Evolutionary conservation across 441 rosid species (phyloP).

Genomic region (Jatropha podagrica): DNA sequence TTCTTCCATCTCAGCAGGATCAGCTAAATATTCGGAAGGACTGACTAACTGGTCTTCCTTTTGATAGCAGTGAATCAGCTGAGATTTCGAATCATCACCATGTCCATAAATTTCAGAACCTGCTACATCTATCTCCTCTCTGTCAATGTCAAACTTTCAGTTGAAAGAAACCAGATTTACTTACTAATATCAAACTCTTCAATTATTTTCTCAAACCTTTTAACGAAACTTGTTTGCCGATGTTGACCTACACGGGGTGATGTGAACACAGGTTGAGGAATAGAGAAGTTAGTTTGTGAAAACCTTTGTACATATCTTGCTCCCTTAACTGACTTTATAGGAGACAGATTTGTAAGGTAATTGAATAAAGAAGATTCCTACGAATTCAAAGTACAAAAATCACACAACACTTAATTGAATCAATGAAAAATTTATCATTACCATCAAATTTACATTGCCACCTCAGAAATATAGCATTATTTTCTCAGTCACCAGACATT

Average conservation of each 20-base stretch:
- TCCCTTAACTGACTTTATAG: slow-evolving; percentile 31
- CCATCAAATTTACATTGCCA: no score
- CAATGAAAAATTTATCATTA: not conserved
- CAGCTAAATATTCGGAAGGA: slow-evolving; percentile 28
- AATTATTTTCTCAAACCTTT: slow-evolving; percentile 29
- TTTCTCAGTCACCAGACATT: slow-evolving; percentile 15
- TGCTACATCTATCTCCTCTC: slow-evolving; percentile 22
- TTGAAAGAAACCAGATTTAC: not conserved
- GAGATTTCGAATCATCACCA: not conserved
- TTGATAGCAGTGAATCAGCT: not conserved
- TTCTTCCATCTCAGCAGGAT: slow-evolving; percentile 21
- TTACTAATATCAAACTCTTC: not conserved
- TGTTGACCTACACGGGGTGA: slow-evolving; percentile 31
- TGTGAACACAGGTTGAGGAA: slow-evolving; percentile 31
- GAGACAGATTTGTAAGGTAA: slow-evolving; percentile 31
- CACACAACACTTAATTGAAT: not conserved
- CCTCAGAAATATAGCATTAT: not conserved
- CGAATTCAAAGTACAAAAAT: not conserved
- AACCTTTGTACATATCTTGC: slow-evolving; percentile 15
- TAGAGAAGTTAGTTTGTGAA: slow-evolving; percentile 16
- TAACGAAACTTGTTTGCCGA: slow-evolving; percentile 10
- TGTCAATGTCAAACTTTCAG: slow-evolving; percentile 18
- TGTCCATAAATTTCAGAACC: slow-evolving; percentile 17
- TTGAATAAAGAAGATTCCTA: slow-evolving; percentile 37
- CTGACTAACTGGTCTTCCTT: slow-evolving; percentile 22